These are phyloP conservation scores for Musa schizocarpa DNA, from an alignment of 176 grass and related monocot species.

Conservation along the genomic window DNA sequence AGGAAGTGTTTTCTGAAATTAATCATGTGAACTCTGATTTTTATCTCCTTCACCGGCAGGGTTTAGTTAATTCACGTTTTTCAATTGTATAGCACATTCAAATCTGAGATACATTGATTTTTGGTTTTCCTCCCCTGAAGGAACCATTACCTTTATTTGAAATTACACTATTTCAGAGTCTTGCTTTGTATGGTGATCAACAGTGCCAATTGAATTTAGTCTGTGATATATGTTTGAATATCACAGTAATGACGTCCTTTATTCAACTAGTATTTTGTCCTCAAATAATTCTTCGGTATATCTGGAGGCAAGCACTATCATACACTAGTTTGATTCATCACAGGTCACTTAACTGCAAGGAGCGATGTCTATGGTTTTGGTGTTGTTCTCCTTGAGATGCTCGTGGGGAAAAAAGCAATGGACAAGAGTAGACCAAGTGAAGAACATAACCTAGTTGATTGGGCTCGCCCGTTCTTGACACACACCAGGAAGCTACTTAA, in stretches of 20 bases:
- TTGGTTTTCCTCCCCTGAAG: not conserved
- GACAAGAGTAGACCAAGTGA: conserved; percentile 11
- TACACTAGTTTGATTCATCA: not conserved
- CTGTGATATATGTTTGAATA: not conserved
- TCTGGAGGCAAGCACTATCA: not conserved
- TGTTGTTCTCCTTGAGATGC: conserved; percentile 15
- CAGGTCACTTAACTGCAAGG: conserved; percentile 11
- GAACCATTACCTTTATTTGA: not conserved
- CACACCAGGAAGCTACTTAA: conserved; percentile 14
- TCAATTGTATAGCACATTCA: not conserved
- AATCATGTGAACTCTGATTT: not conserved
- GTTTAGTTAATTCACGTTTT: not conserved
- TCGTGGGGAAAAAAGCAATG: conserved; percentile 3
- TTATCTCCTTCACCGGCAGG: not conserved
- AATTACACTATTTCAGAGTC: not conserved
- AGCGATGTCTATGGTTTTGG: conserved; percentile 18
- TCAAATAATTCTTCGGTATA: not conserved
- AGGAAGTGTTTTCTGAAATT: not conserved
- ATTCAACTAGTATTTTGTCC: not conserved
- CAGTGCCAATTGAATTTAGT: not conserved
- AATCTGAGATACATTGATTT: not conserved
- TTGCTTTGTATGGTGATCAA: not conserved
- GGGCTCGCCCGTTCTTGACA: not conserved
- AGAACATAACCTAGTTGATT: conserved; percentile 1
- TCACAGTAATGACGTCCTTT: too few relatives aligned